Conservation (phyloP, 116 monocot genomes). For the Cymodocea nodosa region DNA sequence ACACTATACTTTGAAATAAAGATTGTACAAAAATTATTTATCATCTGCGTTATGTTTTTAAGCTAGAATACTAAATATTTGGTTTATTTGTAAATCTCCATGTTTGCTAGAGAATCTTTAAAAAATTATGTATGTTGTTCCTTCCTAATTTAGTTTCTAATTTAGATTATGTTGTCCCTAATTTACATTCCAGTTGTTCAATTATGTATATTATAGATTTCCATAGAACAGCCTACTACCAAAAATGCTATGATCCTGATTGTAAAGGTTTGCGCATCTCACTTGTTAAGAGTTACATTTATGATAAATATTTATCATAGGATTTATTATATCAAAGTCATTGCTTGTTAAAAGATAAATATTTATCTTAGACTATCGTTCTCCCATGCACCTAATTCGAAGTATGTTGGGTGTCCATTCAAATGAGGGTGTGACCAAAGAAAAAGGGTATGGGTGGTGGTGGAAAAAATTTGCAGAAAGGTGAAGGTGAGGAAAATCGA, state of each 20-base stretch:
- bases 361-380: constrained; percentile 59
- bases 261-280: constrained; percentile 48
- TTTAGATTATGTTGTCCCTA: not conserved
- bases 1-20: no score
- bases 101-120: no score
- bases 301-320: not conserved
- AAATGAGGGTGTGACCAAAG: no score
- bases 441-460: no score
- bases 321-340: not conserved
- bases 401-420: no score
- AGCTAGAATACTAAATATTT: no score
- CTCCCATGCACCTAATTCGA: constrained; percentile 73
- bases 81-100: no score
- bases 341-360: not conserved
- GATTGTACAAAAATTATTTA: no score
- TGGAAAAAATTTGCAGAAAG: no score
- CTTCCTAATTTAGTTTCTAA: not conserved
- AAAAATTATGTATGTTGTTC: not conserved
- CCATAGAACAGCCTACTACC: constrained; percentile 62
- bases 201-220: constrained; percentile 90
- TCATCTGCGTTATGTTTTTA: no score
- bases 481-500: no score
- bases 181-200: constrained; percentile 14
- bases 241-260: constrained; percentile 96
- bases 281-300: not conserved